Percentiles rank a stretch among this genome's conserved stretches.
Evolutionary conservation across 108 stramenopile species (phyloP).

Genomic region (Fragilaria radians): DNA sequence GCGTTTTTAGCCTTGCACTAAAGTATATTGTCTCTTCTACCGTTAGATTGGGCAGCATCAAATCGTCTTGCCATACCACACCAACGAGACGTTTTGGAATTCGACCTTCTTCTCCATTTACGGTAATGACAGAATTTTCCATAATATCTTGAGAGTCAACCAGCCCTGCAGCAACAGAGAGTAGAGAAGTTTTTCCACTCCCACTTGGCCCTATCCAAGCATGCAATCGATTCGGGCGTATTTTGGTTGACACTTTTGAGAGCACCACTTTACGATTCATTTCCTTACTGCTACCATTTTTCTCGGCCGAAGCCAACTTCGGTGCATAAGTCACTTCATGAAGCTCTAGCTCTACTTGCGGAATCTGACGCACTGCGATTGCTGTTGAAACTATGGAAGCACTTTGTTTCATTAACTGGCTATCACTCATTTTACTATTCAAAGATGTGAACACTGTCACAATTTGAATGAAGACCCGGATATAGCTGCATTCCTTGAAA

Average conservation of each 20-base stretch:
- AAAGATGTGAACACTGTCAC: too few species aligned
- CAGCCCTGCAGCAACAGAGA: slow-evolving; percentile 54
- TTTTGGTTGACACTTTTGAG: slow-evolving; percentile 44
- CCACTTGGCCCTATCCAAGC: slow-evolving; percentile 84
- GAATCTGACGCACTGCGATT: slow-evolving; percentile 21
- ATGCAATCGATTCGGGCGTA: slow-evolving; percentile 47
- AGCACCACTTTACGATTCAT: slow-evolving; percentile 32
- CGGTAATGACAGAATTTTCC: slow-evolving; percentile 30
- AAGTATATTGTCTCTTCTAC: slow-evolving; percentile 78
- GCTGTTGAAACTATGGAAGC: too few species aligned
- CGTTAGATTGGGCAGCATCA: slow-evolving; percentile 71
- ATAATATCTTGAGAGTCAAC: slow-evolving; percentile 19
- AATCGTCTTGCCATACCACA: slow-evolving; percentile 86
- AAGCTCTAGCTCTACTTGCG: slow-evolving; percentile 42
- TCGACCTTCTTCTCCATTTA: slow-evolving; percentile 47
- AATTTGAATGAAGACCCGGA: too few species aligned
- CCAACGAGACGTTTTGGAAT: slow-evolving; percentile 68
- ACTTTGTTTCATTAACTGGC: too few species aligned
- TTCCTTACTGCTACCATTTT: background rate
- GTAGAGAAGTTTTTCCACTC: slow-evolving; percentile 59
- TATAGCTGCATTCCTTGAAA: too few species aligned
- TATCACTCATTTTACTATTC: too few species aligned
- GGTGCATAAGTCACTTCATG: slow-evolving; percentile 64
- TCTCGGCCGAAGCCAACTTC: slow-evolving; percentile 16
- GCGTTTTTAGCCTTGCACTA: slow-evolving; percentile 70